Conservation (phyloP, 352 stramenopile species). For the Globisporangium paroecandrum region DNA sequence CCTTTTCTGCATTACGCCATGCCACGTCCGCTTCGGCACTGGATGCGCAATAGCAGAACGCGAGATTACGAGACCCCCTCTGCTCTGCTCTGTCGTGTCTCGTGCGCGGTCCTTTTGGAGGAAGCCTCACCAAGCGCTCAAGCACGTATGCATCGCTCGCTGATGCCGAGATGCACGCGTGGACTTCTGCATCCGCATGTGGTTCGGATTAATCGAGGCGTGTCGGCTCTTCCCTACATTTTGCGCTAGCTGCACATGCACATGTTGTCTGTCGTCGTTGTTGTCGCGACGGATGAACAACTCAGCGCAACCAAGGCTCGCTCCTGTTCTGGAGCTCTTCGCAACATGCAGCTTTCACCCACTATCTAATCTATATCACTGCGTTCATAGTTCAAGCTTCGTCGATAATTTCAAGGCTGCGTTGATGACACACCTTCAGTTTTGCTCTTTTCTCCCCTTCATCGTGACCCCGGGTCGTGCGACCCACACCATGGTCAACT, state of each 20-base stretch:
- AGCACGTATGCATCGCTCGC: not conserved
- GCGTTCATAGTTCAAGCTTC: not conserved
- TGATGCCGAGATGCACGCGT: not conserved
- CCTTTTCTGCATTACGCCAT: not conserved
- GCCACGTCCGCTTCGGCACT: not conserved
- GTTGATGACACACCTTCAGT: conserved; percentile 2
- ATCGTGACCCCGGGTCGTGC: not conserved
- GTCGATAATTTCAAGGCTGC: too few species aligned
- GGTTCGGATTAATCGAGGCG: not conserved
- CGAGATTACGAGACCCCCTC: not conserved
- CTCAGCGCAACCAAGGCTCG: not conserved
- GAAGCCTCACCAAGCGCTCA: not conserved
- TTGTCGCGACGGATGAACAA: not conserved
- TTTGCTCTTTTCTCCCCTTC: conserved; percentile 1
- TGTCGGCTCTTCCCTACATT: not conserved
- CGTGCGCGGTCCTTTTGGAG: not conserved
- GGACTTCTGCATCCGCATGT: too few species aligned
- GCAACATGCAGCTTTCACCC: not conserved
- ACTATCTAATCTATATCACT: not conserved
- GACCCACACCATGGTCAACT: not conserved
- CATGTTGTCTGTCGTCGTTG: not conserved
- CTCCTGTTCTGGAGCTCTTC: not conserved
- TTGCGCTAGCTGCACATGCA: not conserved
- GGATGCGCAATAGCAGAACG: not conserved
- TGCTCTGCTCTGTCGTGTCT: too few species aligned